Percentiles rank a stretch among this genome's conserved stretches.
phyloP scores from a whole-genome alignment of 192 early-diverging fungal genomes.

The Backusella luteola region DNA sequence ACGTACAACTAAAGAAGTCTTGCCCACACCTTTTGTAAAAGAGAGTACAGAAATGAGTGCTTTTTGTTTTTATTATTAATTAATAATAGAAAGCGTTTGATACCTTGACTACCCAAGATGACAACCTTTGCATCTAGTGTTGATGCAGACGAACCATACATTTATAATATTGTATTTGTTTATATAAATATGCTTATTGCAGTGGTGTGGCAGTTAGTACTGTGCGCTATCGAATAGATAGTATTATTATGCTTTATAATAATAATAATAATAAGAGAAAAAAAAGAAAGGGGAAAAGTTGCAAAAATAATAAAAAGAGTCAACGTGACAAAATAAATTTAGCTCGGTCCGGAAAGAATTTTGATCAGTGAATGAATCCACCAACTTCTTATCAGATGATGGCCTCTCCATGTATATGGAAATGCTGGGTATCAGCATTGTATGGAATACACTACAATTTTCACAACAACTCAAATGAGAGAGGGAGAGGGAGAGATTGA shows the following conservation, averaged over 20 bases:
- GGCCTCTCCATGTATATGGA: too few relatives aligned
- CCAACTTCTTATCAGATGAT: too few relatives aligned
- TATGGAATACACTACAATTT: too few relatives aligned
- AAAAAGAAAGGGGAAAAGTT: constrained; percentile 11
- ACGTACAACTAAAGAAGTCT: constrained; percentile 75
- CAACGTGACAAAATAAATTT: too few relatives aligned
- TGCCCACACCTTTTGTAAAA: constrained; percentile 63
- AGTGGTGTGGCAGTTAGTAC: background rate
- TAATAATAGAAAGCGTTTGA: background rate
- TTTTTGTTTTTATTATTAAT: background rate
- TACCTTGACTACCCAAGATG: constrained; percentile 73
- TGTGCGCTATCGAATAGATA: too few relatives aligned
- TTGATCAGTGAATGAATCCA: too few relatives aligned
- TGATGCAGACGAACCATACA: constrained; percentile 31
- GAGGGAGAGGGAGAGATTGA: too few relatives aligned
- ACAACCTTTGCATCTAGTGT: constrained; percentile 73
- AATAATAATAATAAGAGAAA: background rate
- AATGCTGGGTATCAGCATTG: too few relatives aligned
- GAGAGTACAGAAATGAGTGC: too few relatives aligned
- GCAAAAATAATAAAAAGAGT: background rate
- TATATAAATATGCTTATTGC: background rate
- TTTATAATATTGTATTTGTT: background rate
- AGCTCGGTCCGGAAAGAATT: too few relatives aligned
- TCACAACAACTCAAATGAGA: too few relatives aligned
- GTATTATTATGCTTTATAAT: too few relatives aligned